Base-by-base conservation (phyloP, 768 basidiomycete genomes). In the Lentinula guzmanii region DNA sequence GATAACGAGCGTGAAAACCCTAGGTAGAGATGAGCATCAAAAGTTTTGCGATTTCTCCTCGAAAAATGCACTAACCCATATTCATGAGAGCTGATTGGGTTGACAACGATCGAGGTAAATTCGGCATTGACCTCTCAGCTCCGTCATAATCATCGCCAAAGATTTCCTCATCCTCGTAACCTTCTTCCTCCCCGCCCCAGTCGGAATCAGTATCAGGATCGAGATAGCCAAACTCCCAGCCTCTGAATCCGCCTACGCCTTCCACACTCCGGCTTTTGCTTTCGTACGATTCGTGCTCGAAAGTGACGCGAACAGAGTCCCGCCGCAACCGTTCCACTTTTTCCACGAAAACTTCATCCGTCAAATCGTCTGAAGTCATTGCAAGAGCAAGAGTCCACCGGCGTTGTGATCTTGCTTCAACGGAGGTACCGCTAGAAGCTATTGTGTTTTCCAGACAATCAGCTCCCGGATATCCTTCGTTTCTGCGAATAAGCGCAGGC, bases 311-410 rank as follows among this genome's bases (percentile, higher is more conserved):
- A 3, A 52, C 7, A 18, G 59, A 52, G n/a, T 52, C 50, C 48
- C 48, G 48, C 24, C 77, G 70, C 64, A 83, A 77, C 21, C 70
- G 69, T 66, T 85, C 83, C 28, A 85, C 72, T 52, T 74, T 74
- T 52, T 78, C 71, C 5, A 84, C 75, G 10, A 85, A 71, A 39
- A 72, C 76, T 64, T 82, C 82, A 66, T 85, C 82, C 2, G 81
- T 75, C 53, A 83, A 72, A 16, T 70, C 77, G 31, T 82, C 77
- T 52, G 83, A 79, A 31, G 76, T 81, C 62, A 84, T 77, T 15
- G 79, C 81, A 67, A 77, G 79, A 1, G 79, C 79, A 52, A 83
- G 73, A 1, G 75, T 79, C 76, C 74, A 77, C 9, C 72, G 70
- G 41, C 73, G 62, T 45, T 56, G 55, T 11, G 41, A 42, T 11